phyloP scores from a whole-genome alignment of 257 asterid species.

The Capsicum rhomboideum region DNA sequence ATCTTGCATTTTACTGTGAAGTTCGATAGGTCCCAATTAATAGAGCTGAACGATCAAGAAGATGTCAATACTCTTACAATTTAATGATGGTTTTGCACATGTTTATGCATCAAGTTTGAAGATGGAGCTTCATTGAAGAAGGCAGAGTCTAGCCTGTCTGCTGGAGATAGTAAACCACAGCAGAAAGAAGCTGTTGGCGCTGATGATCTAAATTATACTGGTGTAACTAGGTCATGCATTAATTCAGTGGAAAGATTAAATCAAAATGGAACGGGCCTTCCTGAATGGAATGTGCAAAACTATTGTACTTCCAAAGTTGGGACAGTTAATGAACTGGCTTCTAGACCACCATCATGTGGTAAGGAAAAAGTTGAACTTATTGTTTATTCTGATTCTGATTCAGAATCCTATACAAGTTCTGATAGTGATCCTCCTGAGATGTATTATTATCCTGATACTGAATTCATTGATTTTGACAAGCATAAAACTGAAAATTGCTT shows the following conservation, averaged over 20 bases:
- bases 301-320: constrained; percentile 3
- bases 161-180: constrained; percentile 9
- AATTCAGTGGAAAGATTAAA: constrained; percentile 4
- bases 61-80: not conserved
- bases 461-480: constrained; percentile 61
- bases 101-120: not conserved
- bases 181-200: constrained; percentile 7
- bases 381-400: constrained; percentile 37
- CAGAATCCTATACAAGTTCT: constrained; percentile 15
- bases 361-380: constrained; percentile 18
- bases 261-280: constrained; percentile 10
- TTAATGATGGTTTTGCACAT: constrained; percentile 1
- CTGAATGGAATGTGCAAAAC: constrained; percentile 13
- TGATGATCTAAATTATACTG: constrained; percentile 6
- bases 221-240: constrained; percentile 4
- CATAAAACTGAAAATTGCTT: constrained; percentile 27
- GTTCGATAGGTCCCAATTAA: constrained; percentile 1
- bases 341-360: not conserved
- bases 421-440: not conserved
- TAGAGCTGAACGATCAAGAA: not conserved
- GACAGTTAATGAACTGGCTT: constrained; percentile 3
- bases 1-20: not conserved
- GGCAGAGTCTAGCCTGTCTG: no score
- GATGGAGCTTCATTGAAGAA: not conserved
- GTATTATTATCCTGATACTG: constrained; percentile 38